Percentiles rank a stretch among this genome's conserved stretches.
Evolutionary conservation across 2,329 filamentous ascomycete species (phyloP).

Genomic region (Phyllosticta paracitricarpa): DNA sequence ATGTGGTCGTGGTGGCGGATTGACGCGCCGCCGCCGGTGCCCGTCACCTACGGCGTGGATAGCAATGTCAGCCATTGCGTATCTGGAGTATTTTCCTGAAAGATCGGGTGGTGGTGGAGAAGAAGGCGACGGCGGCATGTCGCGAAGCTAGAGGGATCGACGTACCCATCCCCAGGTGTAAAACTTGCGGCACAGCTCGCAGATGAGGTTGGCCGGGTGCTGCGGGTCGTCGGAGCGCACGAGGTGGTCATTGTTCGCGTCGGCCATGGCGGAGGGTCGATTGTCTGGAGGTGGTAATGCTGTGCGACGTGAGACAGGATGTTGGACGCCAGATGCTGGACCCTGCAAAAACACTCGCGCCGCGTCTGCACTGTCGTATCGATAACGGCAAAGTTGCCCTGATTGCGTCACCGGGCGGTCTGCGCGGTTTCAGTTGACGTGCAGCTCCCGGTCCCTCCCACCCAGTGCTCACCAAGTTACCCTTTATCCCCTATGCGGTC

Average conservation of each 20-base stretch:
- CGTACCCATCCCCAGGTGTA: slow-evolving; percentile 83
- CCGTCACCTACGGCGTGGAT: slow-evolving; percentile 47
- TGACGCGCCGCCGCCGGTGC: slow-evolving; percentile 72
- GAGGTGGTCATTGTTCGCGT: slow-evolving; percentile 37
- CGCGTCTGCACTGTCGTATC: not conserved
- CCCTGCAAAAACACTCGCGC: not conserved
- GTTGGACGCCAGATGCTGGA: not conserved
- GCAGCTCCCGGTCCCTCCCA: not conserved
- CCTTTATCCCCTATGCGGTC: not conserved
- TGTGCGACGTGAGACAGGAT: not conserved
- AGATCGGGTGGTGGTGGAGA: not conserved
- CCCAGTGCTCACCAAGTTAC: too few species aligned
- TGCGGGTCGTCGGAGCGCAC: slow-evolving; percentile 57
- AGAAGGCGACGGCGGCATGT: not conserved
- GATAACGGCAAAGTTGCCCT: not conserved
- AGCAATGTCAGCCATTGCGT: slow-evolving; percentile 2
- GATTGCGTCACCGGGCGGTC: not conserved
- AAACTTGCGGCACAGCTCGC: slow-evolving; percentile 86
- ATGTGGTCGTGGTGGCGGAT: slow-evolving; percentile 73
- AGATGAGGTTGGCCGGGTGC: slow-evolving; percentile 93
- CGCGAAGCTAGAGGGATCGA: not conserved
- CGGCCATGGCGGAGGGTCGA: not conserved
- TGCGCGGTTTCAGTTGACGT: not conserved
- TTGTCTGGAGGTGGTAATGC: not conserved
- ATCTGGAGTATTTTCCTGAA: not conserved